phyloP scores from a whole-genome alignment of 805 yeast genomes.

The Wickerhamomyces bovis region DNA sequence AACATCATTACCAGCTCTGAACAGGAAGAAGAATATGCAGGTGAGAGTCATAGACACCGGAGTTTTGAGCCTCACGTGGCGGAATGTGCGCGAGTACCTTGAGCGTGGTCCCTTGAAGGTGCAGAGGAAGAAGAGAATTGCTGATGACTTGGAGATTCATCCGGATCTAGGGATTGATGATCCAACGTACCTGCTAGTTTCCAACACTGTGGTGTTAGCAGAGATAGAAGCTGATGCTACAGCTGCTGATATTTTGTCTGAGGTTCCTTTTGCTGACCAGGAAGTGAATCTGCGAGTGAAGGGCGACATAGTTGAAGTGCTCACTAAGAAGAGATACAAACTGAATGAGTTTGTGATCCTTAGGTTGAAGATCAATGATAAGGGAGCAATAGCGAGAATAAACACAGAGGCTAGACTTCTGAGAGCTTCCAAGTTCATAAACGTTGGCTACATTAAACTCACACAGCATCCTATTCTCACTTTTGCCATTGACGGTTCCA shows the following conservation, averaged over 20 bases:
- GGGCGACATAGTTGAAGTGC: not conserved
- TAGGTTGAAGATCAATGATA: not conserved
- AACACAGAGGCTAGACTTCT: not conserved
- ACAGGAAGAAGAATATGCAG: not conserved
- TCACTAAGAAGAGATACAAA: conserved; percentile 11
- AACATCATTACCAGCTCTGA: too few relatives aligned
- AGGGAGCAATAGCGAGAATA: not conserved
- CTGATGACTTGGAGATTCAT: not conserved
- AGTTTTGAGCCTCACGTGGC: not conserved
- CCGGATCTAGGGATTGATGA: not conserved
- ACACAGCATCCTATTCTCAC: conserved; percentile 3
- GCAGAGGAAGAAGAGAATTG: not conserved
- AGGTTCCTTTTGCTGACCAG: not conserved
- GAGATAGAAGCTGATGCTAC: not conserved
- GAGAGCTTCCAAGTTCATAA: not conserved
- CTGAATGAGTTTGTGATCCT: conserved; percentile 6
- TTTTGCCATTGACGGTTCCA: not conserved
- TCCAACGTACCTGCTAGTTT: conserved; percentile 3
- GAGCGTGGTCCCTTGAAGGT: conserved; percentile 1
- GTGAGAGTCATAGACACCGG: not conserved
- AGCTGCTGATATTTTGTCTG: not conserved
- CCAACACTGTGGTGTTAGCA: conserved; percentile 1
- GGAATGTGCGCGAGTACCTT: not conserved
- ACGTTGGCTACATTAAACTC: not conserved
- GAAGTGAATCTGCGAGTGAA: not conserved